Base-by-base conservation (phyloP, 148 eudicot species). In the Silene uniflora region DNA sequence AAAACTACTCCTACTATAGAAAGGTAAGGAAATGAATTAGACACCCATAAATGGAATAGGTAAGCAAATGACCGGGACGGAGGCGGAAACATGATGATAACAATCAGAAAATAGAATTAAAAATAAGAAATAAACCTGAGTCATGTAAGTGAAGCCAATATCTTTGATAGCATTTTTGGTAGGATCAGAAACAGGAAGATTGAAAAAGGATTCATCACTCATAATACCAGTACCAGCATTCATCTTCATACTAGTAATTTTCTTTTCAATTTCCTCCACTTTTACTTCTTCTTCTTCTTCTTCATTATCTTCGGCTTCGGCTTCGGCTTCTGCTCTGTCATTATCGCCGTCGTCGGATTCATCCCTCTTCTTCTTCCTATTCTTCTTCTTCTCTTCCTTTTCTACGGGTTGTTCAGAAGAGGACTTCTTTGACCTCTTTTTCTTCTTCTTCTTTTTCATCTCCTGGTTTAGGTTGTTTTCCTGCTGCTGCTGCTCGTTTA, bases 101-200 rank as follows among this genome's bases (percentile, higher is more conserved):
- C n/a, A n/a, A n/a, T n/a, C n/a, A n/a, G n/a, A n/a, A n/a, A n/a
- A n/a, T n/a, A n/a, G n/a, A n/a, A n/a, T 47, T 12, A 7, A 2
- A 10, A 46, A 32, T 32, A 7, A n/a, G n/a, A n/a, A n/a, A n/a
- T n/a, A n/a, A 55, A 93, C 98, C 95, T 93, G 88, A 83, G 98
- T 93, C 94, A 91, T 84, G 77, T 77, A 82, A 65, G 82, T 65
- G 59, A 90, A 93, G 67, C 87, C 85, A 78, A 88, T 82, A 12
- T 88, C 88, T 42, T 77, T 74, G 61, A 89, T 85, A 23, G 91
- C 88, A 14, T 83, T 85, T 75, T 82, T 83, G 17, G 93, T 87
- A 10, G 64, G 84, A n/a, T n/a, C 32, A 3, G 32, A 29, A 29
- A 29, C 32, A 29, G 1, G 32, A 29, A n/a, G n/a, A n/a, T n/a